These are phyloP conservation scores for Papiliotrema fonsecae DNA, from an alignment of 1,284 basidiomycete genomes.

Conservation along the genomic window DNA sequence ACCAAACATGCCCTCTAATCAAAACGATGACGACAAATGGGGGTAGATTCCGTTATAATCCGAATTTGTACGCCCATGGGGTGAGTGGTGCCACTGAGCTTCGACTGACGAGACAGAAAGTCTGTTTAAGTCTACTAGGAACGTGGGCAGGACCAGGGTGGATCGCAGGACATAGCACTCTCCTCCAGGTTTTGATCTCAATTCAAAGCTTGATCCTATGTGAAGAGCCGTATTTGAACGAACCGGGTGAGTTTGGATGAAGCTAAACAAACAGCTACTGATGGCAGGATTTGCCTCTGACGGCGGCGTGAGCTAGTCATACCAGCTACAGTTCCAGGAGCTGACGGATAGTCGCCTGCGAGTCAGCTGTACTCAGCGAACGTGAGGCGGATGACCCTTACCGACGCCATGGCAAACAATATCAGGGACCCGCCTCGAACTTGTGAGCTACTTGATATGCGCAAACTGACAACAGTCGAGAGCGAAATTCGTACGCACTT, in stretches of 20 bases:
- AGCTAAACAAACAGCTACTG: too few species aligned
- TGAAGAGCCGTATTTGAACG: conserved; percentile 82
- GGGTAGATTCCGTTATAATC: conserved; percentile 82
- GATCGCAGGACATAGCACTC: conserved; percentile 75
- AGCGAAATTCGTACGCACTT: conserved; percentile 84
- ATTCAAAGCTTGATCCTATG: conserved; percentile 90
- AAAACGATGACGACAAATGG: conserved; percentile 91
- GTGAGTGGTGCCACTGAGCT: conserved; percentile 50
- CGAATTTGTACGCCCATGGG: conserved; percentile 70
- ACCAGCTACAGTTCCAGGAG: not conserved
- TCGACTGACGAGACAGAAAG: conserved; percentile 56
- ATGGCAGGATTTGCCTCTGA: conserved; percentile 57
- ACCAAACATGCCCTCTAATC: conserved; percentile 50
- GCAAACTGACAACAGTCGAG: conserved; percentile 55
- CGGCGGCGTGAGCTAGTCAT: conserved; percentile 59
- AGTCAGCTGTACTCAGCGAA: conserved; percentile 59
- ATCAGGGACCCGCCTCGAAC: conserved; percentile 64
- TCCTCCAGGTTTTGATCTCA: conserved; percentile 75
- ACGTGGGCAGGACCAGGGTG: conserved; percentile 87
- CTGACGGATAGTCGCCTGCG: conserved; percentile 53
- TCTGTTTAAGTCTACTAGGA: conserved; percentile 82
- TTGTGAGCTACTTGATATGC: conserved; percentile 24
- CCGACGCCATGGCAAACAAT: conserved; percentile 69
- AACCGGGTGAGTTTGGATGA: conserved; percentile 55
- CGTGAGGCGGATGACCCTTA: conserved; percentile 78